A percentile compares a stretch with the other conserved stretches of the same genome.
phyloP scores from a whole-genome alignment of 2,329 filamentous ascomycete genomes.

The Trichoderma breve region DNA sequence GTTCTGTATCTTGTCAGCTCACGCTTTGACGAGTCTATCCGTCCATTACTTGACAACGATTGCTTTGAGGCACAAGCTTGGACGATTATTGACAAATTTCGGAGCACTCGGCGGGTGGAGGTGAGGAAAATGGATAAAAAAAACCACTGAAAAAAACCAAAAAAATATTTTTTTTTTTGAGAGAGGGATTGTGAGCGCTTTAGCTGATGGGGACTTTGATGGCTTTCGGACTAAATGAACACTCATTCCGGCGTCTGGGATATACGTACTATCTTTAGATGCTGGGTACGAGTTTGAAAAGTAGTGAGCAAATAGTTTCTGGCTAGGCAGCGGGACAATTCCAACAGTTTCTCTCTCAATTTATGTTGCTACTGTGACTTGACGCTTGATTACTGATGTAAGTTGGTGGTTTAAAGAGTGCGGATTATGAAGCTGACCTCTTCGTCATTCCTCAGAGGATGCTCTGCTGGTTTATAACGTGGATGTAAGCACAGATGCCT shows the following conservation, averaged over 20 bases:
- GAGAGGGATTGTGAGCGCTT: not conserved
- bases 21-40: conserved; percentile 12
- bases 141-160: conserved; percentile 30
- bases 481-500: not conserved
- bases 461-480: not conserved
- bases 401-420: no score
- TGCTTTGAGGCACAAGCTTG: not conserved
- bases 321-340: conserved; percentile 11
- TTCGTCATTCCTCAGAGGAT: not conserved
- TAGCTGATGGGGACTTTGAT: conserved; percentile 17
- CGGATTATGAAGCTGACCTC: not conserved
- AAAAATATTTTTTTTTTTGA: conserved; percentile 21
- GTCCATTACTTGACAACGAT: not conserved
- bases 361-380: not conserved
- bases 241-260: not conserved
- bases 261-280: not conserved
- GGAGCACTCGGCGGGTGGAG: conserved; percentile 5
- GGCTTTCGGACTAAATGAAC: conserved; percentile 22
- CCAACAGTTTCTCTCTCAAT: conserved; percentile 12
- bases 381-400: not conserved
- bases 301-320: conserved; percentile 13
- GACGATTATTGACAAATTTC: not conserved
- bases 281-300: not conserved
- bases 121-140: conserved; percentile 23
- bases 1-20: conserved; percentile 11